Percentiles rank a stretch among this genome's conserved stretches.
Evolutionary conservation across 768 basidiomycete genomes (phyloP).

Genomic region (Hemileccinum rubropunctum): DNA sequence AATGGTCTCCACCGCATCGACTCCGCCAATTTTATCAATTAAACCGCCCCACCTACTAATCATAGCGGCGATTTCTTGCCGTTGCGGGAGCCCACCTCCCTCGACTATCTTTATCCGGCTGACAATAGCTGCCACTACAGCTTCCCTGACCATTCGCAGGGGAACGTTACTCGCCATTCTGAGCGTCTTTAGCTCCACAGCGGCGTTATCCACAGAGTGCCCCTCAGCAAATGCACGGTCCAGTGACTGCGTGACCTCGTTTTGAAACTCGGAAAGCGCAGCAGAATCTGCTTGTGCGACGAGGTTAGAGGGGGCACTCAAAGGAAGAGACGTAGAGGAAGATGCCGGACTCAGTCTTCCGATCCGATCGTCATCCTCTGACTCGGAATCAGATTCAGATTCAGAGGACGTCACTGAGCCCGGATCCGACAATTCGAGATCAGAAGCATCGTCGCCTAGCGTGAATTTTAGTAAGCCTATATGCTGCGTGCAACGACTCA

Average conservation of each 20-base stretch:
- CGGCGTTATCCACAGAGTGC: conserved; percentile 89
- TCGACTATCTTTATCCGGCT: conserved; percentile 64
- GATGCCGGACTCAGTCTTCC: conserved; percentile 36
- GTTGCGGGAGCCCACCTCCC: conserved; percentile 54
- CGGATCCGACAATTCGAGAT: conserved; percentile 59
- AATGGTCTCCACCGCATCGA: conserved; percentile 79
- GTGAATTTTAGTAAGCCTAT: conserved; percentile 1
- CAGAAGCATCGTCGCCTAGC: conserved; percentile 56
- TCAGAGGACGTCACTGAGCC: conserved; percentile 55
- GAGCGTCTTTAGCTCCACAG: conserved; percentile 92
- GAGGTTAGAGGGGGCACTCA: conserved; percentile 38
- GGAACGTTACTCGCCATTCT: conserved; percentile 96
- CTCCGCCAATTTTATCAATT: conserved; percentile 77
- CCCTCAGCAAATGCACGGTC: conserved; percentile 90
- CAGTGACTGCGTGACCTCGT: conserved; percentile 79
- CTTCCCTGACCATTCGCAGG: conserved; percentile 79
- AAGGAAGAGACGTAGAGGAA: conserved; percentile 46
- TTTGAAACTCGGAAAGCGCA: conserved; percentile 66
- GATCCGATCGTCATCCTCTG: conserved; percentile 40
- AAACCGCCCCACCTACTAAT: conserved; percentile 80
- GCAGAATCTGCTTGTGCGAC: conserved; percentile 39
- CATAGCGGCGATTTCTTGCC: conserved; percentile 60
- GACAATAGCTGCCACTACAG: conserved; percentile 84
- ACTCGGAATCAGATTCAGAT: conserved; percentile 41
- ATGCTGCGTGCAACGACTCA: not conserved